Base-by-base conservation (phyloP, 169 alveolate genomes). In the Babesia caballi region DNA sequence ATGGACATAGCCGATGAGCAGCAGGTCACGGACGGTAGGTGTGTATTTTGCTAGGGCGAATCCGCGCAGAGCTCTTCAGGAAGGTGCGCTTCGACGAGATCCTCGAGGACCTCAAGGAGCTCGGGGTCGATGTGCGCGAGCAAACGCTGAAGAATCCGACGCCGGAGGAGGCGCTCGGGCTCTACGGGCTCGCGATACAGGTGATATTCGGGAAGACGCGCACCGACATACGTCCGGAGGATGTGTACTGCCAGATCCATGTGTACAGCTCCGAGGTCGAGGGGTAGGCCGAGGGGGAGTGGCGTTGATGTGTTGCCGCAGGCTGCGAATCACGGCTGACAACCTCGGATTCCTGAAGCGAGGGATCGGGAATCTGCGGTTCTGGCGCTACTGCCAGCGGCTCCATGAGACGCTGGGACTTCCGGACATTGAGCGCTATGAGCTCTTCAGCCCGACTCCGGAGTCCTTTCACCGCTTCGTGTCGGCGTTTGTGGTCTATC, bases 371-470 rank as follows among this genome's bases (percentile, higher is more conserved):
- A 71, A 81, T 32, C 78, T 81, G 54, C 38, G 88, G 6, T 71
- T 70, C 47, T 81, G 84, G 83, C 74, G 88, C 21, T 81, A 70
- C 58, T 81, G 84, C 56, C 88, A 81, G 57, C 58, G 35, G 38
- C 66, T 81, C 1, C 88, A 81, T 36, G 47, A 51, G 14, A 47
- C 66, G 9, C 71, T 81, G 23, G 88, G 88, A 30, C 84, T 81
- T 21, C 60, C 50, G 46, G 59, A 52, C n/a, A 81, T 81, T 5
- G 73, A 81, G 27, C 83, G 78, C 42, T 61, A 52, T 28, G 84
- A 69, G 27, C 38, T 81, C 12, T 81, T 71, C 47, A 81, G 61
- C 63, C 88, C 88, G 1, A 81, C 88, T 0, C 73, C 83, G 15
- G 82, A 60, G 30, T 54, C 75, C 46, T 70, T 81, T 38, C 33